These are phyloP conservation scores for Fusarium bulbicola DNA, from an alignment of 2,329 filamentous ascomycete genomes.

Conservation along the genomic window DNA sequence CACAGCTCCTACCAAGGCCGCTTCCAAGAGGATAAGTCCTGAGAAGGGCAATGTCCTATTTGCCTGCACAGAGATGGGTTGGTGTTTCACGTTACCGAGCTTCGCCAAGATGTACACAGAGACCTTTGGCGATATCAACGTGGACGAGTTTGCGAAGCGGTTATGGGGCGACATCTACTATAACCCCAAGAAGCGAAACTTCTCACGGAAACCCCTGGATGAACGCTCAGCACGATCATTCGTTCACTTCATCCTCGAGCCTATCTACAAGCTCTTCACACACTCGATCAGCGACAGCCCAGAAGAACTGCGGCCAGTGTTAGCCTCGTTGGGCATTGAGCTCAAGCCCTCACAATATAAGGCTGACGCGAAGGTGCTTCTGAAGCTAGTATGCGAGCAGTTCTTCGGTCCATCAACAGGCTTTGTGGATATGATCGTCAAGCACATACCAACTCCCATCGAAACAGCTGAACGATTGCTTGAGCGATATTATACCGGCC, in stretches of 20 bases:
- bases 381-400: slow-evolving; percentile 90
- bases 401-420: slow-evolving; percentile 92
- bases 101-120: slow-evolving; percentile 98
- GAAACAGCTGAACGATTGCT: slow-evolving; percentile 80
- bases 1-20: slow-evolving; percentile 81
- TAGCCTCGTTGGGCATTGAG: slow-evolving; percentile 81
- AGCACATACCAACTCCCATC: slow-evolving; percentile 87
- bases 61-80: slow-evolving; percentile 90
- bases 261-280: slow-evolving; percentile 97
- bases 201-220: slow-evolving; percentile 87
- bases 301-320: slow-evolving; percentile 80
- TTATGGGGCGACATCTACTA: slow-evolving; percentile 98
- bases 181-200: slow-evolving; percentile 89
- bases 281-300: slow-evolving; percentile 93
- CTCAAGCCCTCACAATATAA: slow-evolving; percentile 94
- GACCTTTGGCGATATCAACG: slow-evolving; percentile 82
- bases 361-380: slow-evolving; percentile 85
- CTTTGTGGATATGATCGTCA: slow-evolving; percentile 94
- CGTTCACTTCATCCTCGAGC: slow-evolving; percentile 93
- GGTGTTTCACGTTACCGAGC: slow-evolving; percentile 94
- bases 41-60: slow-evolving; percentile 99
- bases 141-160: slow-evolving; percentile 81
- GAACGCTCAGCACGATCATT: slow-evolving; percentile 85
- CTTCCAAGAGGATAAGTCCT: slow-evolving; percentile 83
- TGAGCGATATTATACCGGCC: slow-evolving; percentile 91